phyloP scores from a whole-genome alignment of 768 basidiomycete species.

The Suillus alpinus region DNA sequence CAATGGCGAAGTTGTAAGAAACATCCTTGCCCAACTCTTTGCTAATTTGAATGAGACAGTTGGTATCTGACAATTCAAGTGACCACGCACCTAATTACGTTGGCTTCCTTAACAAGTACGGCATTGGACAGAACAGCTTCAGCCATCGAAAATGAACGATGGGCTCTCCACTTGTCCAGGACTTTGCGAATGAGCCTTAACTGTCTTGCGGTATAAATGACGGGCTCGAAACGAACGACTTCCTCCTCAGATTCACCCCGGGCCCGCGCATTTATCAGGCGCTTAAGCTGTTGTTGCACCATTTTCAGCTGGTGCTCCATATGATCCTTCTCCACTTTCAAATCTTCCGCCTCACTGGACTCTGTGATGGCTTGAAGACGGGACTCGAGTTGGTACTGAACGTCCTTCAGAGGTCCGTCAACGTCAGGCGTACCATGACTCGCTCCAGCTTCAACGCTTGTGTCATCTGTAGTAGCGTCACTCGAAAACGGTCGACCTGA shows the following conservation, averaged over 20 bases:
- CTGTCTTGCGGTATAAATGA: constrained; percentile 80
- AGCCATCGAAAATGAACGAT: constrained; percentile 88
- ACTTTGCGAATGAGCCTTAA: constrained; percentile 80
- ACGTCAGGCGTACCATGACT: constrained; percentile 64
- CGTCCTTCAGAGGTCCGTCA: constrained; percentile 62
- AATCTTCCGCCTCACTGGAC: constrained; percentile 76
- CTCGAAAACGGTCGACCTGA: constrained; percentile 76
- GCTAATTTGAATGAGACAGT: constrained; percentile 38
- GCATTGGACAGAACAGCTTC: constrained; percentile 84
- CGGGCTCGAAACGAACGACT: constrained; percentile 67
- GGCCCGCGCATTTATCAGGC: constrained; percentile 71
- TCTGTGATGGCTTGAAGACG: constrained; percentile 61
- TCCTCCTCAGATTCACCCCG: constrained; percentile 72
- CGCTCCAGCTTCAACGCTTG: constrained; percentile 69
- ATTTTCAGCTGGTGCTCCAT: constrained; percentile 86
- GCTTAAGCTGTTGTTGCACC: constrained; percentile 79
- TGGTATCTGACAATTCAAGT: not conserved
- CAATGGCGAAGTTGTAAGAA: constrained; percentile 88
- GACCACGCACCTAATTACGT: constrained; percentile 72
- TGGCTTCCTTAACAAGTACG: constrained; percentile 89
- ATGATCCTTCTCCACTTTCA: constrained; percentile 88
- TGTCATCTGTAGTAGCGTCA: constrained; percentile 83
- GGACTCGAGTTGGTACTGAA: constrained; percentile 73
- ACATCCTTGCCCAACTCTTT: constrained; percentile 86
- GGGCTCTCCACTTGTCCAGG: constrained; percentile 80